These are phyloP conservation scores for Phytopythium ostracodes DNA, from an alignment of 352 stramenopile species.

Conservation along the genomic window DNA sequence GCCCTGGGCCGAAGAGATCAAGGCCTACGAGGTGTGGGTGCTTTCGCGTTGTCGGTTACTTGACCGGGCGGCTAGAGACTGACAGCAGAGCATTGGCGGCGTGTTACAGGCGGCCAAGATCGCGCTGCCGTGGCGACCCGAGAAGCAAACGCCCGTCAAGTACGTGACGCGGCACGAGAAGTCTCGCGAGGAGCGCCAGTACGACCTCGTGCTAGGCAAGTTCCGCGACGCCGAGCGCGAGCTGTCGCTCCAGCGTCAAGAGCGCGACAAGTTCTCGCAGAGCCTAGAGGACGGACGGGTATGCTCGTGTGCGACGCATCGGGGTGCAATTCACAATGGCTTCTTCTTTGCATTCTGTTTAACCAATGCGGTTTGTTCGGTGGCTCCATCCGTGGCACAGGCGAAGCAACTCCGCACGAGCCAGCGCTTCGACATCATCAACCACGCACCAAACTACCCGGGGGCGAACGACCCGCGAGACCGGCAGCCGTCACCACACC, in stretches of 20 bases:
- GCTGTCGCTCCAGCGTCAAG: constrained; percentile 19
- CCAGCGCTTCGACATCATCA: constrained; percentile 68
- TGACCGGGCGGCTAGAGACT: neutral
- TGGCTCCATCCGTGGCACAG: constrained; percentile 14
- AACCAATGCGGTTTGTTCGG: neutral
- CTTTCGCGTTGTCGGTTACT: neutral
- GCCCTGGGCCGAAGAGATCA: constrained; percentile 5
- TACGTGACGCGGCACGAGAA: constrained; percentile 71
- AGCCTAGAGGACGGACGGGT: constrained; percentile 41
- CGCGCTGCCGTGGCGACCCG: constrained; percentile 49
- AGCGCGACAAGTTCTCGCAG: constrained; percentile 28
- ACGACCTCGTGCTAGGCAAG: constrained; percentile 62
- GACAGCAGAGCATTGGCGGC: neutral
- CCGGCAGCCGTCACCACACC: constrained; percentile 26
- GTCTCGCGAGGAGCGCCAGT: constrained; percentile 62
- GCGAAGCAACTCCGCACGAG: constrained; percentile 54
- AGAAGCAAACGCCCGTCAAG: constrained; percentile 49
- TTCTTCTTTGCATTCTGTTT: neutral
- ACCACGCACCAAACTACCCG: constrained; percentile 47
- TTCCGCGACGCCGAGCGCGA: constrained; percentile 62
- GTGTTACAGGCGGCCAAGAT: constrained; percentile 46
- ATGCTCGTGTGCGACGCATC: too few relatives aligned
- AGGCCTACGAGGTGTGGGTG: constrained; percentile 1
- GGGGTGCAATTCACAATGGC: neutral
- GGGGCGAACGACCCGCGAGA: constrained; percentile 43